A percentile compares a stretch with the other conserved stretches of the same genome.
Conservation (phyloP, 352 stramenopile genomes). For the Pythium dissimile region DNA sequence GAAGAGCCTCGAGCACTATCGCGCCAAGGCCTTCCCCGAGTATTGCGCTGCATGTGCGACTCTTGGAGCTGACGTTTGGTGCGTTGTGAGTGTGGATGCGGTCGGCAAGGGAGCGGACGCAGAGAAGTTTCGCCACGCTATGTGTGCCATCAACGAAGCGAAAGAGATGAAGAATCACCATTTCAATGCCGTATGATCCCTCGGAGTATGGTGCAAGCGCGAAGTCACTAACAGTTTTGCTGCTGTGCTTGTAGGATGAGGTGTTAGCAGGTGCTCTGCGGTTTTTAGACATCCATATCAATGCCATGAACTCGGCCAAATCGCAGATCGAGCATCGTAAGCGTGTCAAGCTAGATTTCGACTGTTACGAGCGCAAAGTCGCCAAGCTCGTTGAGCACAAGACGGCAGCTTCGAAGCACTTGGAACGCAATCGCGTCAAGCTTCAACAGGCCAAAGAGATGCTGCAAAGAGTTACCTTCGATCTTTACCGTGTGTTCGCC, state of each 20-base stretch:
- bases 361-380: conserved; percentile 64
- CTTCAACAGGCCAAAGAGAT: conserved; percentile 36
- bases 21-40: conserved; percentile 46
- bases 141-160: conserved; percentile 74
- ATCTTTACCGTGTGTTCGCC: conserved; percentile 70
- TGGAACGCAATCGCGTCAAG: conserved; percentile 63
- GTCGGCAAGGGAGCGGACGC: conserved; percentile 59
- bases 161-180: conserved; percentile 75
- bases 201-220: too few species aligned
- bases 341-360: conserved; percentile 65
- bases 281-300: conserved; percentile 73
- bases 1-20: conserved; percentile 66
- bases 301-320: conserved; percentile 69
- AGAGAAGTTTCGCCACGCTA: conserved; percentile 68
- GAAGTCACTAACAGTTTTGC: background rate
- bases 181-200: conserved; percentile 50
- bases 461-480: conserved; percentile 51
- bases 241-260: conserved; percentile 35
- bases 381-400: conserved; percentile 27
- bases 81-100: conserved; percentile 60
- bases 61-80: conserved; percentile 71
- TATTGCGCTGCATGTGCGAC: conserved; percentile 62
- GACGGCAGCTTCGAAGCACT: conserved; percentile 19
- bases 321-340: conserved; percentile 71
- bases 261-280: conserved; percentile 55